Base-by-base conservation (phyloP, 768 basidiomycete species). In the Leccinum imitatum region DNA sequence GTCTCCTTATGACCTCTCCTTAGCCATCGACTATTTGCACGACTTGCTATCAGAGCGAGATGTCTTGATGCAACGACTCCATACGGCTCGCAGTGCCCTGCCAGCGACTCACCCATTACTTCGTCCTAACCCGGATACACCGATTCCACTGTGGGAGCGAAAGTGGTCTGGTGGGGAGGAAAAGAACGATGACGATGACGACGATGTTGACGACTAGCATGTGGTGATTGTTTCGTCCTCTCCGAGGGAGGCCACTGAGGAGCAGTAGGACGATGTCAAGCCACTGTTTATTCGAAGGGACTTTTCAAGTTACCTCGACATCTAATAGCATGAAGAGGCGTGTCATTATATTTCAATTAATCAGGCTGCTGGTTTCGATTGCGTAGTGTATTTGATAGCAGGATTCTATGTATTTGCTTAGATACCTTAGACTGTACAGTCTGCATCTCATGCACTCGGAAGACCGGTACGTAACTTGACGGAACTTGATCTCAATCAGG, bases 1-100 rank as follows among this genome's bases (percentile, higher is more conserved):
- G 59, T 58, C 47, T 41, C 17, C 53, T 62, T 27, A 64, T 58
- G 11, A 19, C 19, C 6, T 17, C 3, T 48, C 39, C 53, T 3
- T 64, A 96, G 94, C 94, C 17, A 94, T 96, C 72, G 94, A 96
- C 59, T 86, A 95, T 66, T 79, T 96, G 62, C 83, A 84, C 33
- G 80, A 80, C 0, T 80, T 95, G 27, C 76, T 91, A 14, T 74
- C 80, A 3, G 83, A 89, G 53, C 87, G 85, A 11, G 77, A 82
- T 14, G 71, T 72, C 3, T 80, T 94, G 48, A 71, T 83, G 39
- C 75, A 78, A 17, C 85, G 90, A 4, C 76, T 93, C 4, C 77
- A 86, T 7, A 78, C 76, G 15, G 89, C 90, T 23, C 82, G 85
- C 31, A 77, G 74, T 7, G 66, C 74, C 44, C 79, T 93, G 2